Base-by-base conservation (phyloP, 768 basidiomycete genomes). In the Strobilomyces dryophilus region DNA sequence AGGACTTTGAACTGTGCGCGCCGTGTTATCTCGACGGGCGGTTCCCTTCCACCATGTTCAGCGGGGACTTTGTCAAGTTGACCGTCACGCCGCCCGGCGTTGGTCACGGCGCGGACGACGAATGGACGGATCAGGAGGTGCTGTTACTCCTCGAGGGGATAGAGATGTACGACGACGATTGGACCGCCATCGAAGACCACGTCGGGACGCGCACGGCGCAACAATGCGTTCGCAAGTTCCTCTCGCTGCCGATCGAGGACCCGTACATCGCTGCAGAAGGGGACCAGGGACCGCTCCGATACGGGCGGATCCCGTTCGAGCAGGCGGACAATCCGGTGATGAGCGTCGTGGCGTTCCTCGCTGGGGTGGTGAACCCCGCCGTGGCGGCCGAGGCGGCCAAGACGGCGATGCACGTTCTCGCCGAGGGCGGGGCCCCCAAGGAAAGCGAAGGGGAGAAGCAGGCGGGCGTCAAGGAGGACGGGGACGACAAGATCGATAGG, bases 101-200 rank as follows among this genome's bases (percentile, higher is more conserved):
- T 6, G 62, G 69, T 7, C 67, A 70, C 18, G 66, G 77, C 29
- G 72, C 70, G 12, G 78, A 76, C 27, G 85, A 84, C 51, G 83
- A 87, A 51, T 99, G 97, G 97, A 78, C 83, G 2, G 95, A 97
- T 66, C 88, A 94, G 66, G 97, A 99, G 70, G 78, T 87, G 18
- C 71, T 99, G 10, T 71, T 90, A 8, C 76, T 99, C 5, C 78
- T 99, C n/a, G 97, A 99, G 68, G 97, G 87, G 15, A 82, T 99
- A 40, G 97, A 99, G 71, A 97, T 99, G 92, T 92, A 85, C 68
- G 93, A 97, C 59, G 95, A 98, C 63, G 95, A 98, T 64, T 99
- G 95, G 95, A 83, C 84, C 20, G 80, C 83, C 45, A 85, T 98
- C 57, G 88, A 95, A 59, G 90, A 93, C 60, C 95, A 98, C 66